These are phyloP conservation scores for Heliosperma pusillum DNA, from an alignment of 148 eudicot species.

Conservation along the genomic window DNA sequence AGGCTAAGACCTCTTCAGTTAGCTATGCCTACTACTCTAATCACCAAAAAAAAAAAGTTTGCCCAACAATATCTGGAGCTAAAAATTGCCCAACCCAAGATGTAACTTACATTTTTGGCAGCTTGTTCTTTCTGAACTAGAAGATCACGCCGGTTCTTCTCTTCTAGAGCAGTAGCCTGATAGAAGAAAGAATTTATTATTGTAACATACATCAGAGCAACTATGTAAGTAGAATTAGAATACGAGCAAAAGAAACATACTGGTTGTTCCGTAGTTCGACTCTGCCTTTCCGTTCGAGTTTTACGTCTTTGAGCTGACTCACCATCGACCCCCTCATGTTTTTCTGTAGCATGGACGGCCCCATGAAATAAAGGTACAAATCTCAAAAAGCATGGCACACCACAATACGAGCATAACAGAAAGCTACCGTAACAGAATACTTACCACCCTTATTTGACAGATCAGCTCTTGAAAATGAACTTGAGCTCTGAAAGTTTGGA, in stretches of 20 bases:
- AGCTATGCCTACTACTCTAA: not conserved
- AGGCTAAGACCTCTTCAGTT: no score
- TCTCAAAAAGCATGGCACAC: not conserved
- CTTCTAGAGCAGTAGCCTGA: slow-evolving; percentile 95
- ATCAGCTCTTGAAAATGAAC: slow-evolving; percentile 24
- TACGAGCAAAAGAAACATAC: slow-evolving; percentile 40
- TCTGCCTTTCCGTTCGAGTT: slow-evolving; percentile 79
- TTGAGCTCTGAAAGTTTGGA: slow-evolving; percentile 38
- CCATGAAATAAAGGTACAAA: slow-evolving; percentile 5
- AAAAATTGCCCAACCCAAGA: slow-evolving; percentile 8
- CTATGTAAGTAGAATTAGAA: not conserved
- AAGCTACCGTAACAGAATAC: slow-evolving; percentile 14
- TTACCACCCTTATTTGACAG: slow-evolving; percentile 31
- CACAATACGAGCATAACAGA: slow-evolving; percentile 2
- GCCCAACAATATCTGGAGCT: not conserved
- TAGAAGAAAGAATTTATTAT: slow-evolving; percentile 16
- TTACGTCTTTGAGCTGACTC: slow-evolving; percentile 79
- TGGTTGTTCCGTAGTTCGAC: slow-evolving; percentile 80
- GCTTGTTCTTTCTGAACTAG: slow-evolving; percentile 89
- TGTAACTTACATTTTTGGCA: slow-evolving; percentile 65
- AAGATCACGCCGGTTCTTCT: slow-evolving; percentile 84
- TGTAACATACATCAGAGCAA: not conserved
- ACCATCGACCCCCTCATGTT: slow-evolving; percentile 34
- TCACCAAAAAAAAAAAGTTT: not conserved
- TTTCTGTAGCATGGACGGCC: slow-evolving; percentile 29